phyloP scores from a whole-genome alignment of 768 basidiomycete genomes.

The Tylopilus cervinicoccineus region DNA sequence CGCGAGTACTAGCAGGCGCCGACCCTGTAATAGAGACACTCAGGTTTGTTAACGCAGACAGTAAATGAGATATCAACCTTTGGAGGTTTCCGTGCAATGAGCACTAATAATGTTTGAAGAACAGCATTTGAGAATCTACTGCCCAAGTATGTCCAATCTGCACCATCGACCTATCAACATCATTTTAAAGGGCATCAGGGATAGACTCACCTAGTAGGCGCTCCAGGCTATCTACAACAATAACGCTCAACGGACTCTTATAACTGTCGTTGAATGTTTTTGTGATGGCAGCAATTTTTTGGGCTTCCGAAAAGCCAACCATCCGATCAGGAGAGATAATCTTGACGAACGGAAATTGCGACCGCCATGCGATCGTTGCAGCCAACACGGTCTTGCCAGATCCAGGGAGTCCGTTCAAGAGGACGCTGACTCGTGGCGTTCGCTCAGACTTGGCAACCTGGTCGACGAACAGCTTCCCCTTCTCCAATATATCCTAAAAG shows the following conservation, averaged over 20 bases:
- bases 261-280: slow-evolving; percentile 95
- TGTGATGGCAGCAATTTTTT: slow-evolving; percentile 87
- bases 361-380: slow-evolving; percentile 88
- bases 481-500: slow-evolving; percentile 74
- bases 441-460: slow-evolving; percentile 89
- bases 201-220: slow-evolving; percentile 72
- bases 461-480: slow-evolving; percentile 86
- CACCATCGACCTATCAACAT: slow-evolving; percentile 3
- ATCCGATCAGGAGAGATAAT: slow-evolving; percentile 93
- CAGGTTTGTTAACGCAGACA: background rate
- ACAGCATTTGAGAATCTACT: slow-evolving; percentile 95
- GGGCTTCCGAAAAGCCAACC: slow-evolving; percentile 92
- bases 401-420: slow-evolving; percentile 86
- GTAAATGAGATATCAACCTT: slow-evolving; percentile 53
- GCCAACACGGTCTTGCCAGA: slow-evolving; percentile 95
- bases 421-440: slow-evolving; percentile 87
- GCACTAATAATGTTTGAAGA: slow-evolving; percentile 83
- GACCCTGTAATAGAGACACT: slow-evolving; percentile 53
- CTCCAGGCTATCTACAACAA: slow-evolving; percentile 94
- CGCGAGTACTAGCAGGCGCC: slow-evolving; percentile 86
- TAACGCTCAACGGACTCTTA: slow-evolving; percentile 94
- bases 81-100: slow-evolving; percentile 86
- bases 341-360: slow-evolving; percentile 98
- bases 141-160: slow-evolving; percentile 96
- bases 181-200: background rate